Conservation (phyloP, 495 filamentous ascomycete species). For the Trichoderma parareesei region DNA sequence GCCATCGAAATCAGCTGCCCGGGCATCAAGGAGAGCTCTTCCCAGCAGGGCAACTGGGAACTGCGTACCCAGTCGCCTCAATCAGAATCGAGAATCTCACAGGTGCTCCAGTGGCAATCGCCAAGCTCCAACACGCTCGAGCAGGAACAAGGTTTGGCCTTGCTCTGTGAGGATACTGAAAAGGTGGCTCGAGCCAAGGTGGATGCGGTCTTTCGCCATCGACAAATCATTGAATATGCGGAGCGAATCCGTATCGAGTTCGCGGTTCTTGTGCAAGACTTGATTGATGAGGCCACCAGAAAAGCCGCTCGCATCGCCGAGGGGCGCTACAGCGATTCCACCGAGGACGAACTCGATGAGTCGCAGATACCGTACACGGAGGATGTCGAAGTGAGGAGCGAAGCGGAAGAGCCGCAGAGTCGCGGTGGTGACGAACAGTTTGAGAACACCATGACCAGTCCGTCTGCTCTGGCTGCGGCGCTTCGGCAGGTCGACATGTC, state of each 20-base stretch:
- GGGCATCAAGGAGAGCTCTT: conserved; percentile 71
- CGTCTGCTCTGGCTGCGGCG: conserved; percentile 50
- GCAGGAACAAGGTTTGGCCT: conserved; percentile 84
- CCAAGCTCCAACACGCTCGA: conserved; percentile 87
- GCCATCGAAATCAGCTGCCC: conserved; percentile 90
- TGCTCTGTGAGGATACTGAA: conserved; percentile 82
- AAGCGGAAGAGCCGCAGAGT: conserved; percentile 19
- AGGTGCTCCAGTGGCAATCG: conserved; percentile 92
- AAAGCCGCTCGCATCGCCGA: conserved; percentile 85
- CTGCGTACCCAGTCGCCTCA: conserved; percentile 90
- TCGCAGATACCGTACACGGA: neutral
- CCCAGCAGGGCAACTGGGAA: conserved; percentile 51
- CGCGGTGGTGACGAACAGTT: conserved; percentile 21
- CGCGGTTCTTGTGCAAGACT: conserved; percentile 83
- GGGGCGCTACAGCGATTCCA: conserved; percentile 75
- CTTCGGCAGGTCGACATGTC: conserved; percentile 40
- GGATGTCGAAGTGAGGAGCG: conserved; percentile 12
- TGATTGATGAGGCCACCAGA: conserved; percentile 81
- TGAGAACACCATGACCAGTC: conserved; percentile 44
- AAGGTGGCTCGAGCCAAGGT: conserved; percentile 76
- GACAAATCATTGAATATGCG: conserved; percentile 88
- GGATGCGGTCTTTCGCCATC: conserved; percentile 83
- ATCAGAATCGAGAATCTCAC: conserved; percentile 84
- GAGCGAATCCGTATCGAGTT: conserved; percentile 94
- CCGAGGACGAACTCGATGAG: conserved; percentile 43